Percentiles rank a stretch among this genome's conserved stretches.
Conservation (phyloP, 192 early-diverging fungal genomes). For the Coemansia sp. region DNA sequence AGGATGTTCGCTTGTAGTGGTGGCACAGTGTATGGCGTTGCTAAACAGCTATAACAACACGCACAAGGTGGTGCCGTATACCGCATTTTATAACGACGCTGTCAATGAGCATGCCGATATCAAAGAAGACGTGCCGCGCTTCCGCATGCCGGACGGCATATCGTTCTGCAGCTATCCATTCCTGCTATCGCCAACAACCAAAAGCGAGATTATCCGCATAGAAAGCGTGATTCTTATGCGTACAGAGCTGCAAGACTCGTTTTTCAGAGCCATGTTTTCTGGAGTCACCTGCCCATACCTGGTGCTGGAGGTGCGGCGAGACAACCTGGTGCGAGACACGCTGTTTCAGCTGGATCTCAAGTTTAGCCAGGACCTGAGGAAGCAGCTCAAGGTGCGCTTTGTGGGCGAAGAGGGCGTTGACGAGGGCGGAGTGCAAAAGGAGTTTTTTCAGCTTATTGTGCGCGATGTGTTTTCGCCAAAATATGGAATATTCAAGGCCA, state of each 20-base stretch:
- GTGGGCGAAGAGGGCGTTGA: conserved; percentile 92
- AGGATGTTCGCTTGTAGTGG: conserved; percentile 21
- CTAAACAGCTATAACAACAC: conserved; percentile 64
- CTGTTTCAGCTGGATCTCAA: conserved; percentile 74
- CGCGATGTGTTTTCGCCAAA: conserved; percentile 82
- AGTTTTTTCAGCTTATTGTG: conserved; percentile 89
- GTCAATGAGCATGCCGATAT: conserved; percentile 72
- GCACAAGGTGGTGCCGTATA: conserved; percentile 56
- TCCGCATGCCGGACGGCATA: conserved; percentile 63
- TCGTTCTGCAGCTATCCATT: conserved; percentile 78
- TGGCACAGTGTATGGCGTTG: conserved; percentile 33
- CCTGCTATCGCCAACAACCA: conserved; percentile 66
- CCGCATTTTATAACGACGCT: conserved; percentile 67
- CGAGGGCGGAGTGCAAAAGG: conserved; percentile 91
- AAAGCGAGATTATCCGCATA: conserved; percentile 70
- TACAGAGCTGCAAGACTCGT: conserved; percentile 67
- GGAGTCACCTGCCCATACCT: conserved; percentile 75
- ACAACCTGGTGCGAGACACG: conserved; percentile 68
- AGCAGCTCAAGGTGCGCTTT: conserved; percentile 88
- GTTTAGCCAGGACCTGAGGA: conserved; percentile 79
- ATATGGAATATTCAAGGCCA: conserved; percentile 78
- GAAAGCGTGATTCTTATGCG: conserved; percentile 73
- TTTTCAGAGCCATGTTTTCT: conserved; percentile 73
- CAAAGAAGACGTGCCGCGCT: conserved; percentile 74
- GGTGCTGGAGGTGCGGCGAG: conserved; percentile 67